phyloP scores from a whole-genome alignment of 257 asterid species.

The Solanum megistacrolobum region DNA sequence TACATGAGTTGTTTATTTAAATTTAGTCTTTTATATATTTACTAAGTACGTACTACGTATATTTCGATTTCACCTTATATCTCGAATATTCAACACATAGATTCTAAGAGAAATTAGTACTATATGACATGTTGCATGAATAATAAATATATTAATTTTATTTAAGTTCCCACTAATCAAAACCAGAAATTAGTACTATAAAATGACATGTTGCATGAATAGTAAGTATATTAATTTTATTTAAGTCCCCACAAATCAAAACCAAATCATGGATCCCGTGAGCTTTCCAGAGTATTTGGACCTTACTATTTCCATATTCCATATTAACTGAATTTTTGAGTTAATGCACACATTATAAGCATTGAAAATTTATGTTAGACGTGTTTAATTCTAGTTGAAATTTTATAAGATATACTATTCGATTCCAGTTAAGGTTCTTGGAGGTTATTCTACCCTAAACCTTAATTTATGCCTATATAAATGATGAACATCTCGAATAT shows the following conservation, averaged over 20 bases:
- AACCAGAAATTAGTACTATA: background rate
- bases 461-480: too few species aligned
- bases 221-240: background rate
- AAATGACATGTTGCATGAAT: background rate
- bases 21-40: too few species aligned
- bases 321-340: too few species aligned
- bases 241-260: background rate
- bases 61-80: too few species aligned
- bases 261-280: background rate
- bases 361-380: too few species aligned
- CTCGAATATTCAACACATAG: background rate
- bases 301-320: background rate
- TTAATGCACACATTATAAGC: too few species aligned
- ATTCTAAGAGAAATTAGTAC: background rate
- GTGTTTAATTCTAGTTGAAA: too few species aligned
- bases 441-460: too few species aligned
- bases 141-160: too few species aligned
- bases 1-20: background rate
- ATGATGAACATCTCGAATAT: accelerated
- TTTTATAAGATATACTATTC: too few species aligned
- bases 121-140: background rate
- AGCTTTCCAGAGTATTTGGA: background rate
- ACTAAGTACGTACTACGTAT: background rate
- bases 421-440: too few species aligned
- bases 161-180: background rate